Percentiles rank a stretch among this genome's conserved stretches.
Conservation (phyloP, 345 rosid genomes). For the Eucalyptus cloeziana region DNA sequence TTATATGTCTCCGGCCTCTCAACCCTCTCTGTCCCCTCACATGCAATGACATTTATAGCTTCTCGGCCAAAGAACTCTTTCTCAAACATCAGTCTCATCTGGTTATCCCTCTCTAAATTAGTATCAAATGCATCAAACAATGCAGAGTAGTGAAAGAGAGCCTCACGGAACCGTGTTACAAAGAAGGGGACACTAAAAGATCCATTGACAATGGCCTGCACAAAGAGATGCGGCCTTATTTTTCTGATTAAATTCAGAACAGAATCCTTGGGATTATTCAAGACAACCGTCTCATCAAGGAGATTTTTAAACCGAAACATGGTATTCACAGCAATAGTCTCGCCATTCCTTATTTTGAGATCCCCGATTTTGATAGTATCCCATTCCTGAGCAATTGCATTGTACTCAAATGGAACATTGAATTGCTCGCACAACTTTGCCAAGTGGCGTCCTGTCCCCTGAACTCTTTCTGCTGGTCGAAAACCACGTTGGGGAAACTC, state of each 20-base stretch:
- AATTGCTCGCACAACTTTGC: conserved; percentile 52
- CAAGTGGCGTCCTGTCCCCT: conserved; percentile 57
- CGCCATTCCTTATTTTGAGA: conserved; percentile 35
- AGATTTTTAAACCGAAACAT: conserved; percentile 47
- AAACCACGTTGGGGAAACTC: conserved; percentile 75
- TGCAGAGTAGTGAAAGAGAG: conserved; percentile 61
- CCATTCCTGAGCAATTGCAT: conserved; percentile 63
- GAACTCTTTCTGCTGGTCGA: conserved; percentile 65
- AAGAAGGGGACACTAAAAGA: conserved; percentile 64
- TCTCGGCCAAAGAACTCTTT: conserved; percentile 55
- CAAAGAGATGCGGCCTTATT: conserved; percentile 42
- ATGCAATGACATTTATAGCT: conserved; percentile 50
- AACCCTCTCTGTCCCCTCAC: conserved; percentile 67
- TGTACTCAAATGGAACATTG: conserved; percentile 69
- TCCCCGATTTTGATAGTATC: conserved; percentile 52
- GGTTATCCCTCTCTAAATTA: conserved; percentile 29
- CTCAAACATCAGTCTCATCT: conserved; percentile 54
- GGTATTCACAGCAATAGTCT: conserved; percentile 56
- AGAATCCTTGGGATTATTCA: conserved; percentile 45
- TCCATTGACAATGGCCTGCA: conserved; percentile 32
- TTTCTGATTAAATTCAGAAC: conserved; percentile 46
- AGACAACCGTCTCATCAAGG: conserved; percentile 49
- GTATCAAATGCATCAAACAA: conserved; percentile 52
- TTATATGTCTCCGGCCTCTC: conserved; percentile 86
- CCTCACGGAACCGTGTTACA: conserved; percentile 65